Conservation (phyloP, 176 grass and related monocot genomes). For the Carex parvula region DNA sequence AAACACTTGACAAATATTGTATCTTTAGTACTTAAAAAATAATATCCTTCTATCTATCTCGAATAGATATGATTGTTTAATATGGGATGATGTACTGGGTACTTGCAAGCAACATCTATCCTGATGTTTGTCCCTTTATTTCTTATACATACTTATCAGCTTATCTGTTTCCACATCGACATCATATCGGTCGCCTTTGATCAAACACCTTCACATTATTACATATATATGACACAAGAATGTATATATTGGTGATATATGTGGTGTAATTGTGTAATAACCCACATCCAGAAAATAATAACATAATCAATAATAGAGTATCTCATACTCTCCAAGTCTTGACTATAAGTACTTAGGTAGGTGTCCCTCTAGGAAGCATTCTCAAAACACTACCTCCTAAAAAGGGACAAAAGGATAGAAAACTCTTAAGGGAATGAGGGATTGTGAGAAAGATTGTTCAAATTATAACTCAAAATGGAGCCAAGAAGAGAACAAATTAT, state of each 20-base stretch:
- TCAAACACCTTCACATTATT: neutral
- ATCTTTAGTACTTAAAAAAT: neutral
- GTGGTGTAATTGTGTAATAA: neutral
- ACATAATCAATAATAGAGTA: neutral
- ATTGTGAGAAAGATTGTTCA: constrained; percentile 19
- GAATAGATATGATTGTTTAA: constrained; percentile 31
- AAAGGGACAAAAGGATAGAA: neutral
- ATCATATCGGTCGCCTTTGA: neutral
- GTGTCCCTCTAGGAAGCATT: constrained; percentile 19
- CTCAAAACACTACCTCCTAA: neutral
- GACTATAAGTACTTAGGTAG: constrained; percentile 5
- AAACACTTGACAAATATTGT: neutral
- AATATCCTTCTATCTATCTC: constrained; percentile 27
- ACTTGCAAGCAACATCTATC: constrained; percentile 18
- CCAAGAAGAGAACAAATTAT: constrained; percentile 39
- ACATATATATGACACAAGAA: neutral
- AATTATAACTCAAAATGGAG: constrained; percentile 18
- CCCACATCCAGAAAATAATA: neutral
- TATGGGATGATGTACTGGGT: constrained; percentile 25
- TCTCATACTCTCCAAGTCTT: neutral
- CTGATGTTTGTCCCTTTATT: constrained; percentile 5
- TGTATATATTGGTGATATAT: neutral
- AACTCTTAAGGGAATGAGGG: neutral
- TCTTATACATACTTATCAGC: neutral
- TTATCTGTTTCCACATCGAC: constrained; percentile 4